These are phyloP conservation scores for Schizonepeta tenuifolia DNA, from an alignment of 257 asterid species.

Conservation along the genomic window DNA sequence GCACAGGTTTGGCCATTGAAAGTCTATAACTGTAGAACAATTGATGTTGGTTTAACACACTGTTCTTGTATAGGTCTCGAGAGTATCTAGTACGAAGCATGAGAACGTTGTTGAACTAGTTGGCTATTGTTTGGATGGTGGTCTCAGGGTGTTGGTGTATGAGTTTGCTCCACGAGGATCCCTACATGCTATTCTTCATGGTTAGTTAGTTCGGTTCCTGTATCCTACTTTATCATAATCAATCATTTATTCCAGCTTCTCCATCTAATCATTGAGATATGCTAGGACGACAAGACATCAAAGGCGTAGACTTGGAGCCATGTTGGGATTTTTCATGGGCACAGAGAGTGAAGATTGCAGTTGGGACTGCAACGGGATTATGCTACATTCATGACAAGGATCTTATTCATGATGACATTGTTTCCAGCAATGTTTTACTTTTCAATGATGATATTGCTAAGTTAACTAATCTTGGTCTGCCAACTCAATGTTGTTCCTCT, in stretches of 20 bases:
- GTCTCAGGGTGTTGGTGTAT: constrained; percentile 49
- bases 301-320: constrained; percentile 17
- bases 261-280: too few relatives aligned
- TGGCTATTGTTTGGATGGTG: constrained; percentile 59
- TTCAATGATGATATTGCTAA: constrained; percentile 1
- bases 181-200: constrained; percentile 66
- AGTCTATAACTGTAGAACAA: not conserved
- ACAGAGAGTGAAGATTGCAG: constrained; percentile 42
- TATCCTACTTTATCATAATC: too few relatives aligned
- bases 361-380: constrained; percentile 42
- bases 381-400: not conserved
- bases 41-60: not conserved
- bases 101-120: constrained; percentile 56
- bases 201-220: too few relatives aligned
- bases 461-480: not conserved
- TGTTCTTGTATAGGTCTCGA: constrained; percentile 51
- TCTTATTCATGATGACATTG: not conserved
- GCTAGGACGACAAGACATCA: constrained; percentile 48
- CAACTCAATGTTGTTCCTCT: too few relatives aligned
- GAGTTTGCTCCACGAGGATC: constrained; percentile 67
- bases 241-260: too few relatives aligned
- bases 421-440: not conserved
- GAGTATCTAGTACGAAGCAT: constrained; percentile 53
- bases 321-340: constrained; percentile 37
- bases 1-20: not conserved